These are phyloP conservation scores for Paracorniculantispora psalliotae DNA, from an alignment of 2,329 filamentous ascomycete genomes.

Conservation along the genomic window DNA sequence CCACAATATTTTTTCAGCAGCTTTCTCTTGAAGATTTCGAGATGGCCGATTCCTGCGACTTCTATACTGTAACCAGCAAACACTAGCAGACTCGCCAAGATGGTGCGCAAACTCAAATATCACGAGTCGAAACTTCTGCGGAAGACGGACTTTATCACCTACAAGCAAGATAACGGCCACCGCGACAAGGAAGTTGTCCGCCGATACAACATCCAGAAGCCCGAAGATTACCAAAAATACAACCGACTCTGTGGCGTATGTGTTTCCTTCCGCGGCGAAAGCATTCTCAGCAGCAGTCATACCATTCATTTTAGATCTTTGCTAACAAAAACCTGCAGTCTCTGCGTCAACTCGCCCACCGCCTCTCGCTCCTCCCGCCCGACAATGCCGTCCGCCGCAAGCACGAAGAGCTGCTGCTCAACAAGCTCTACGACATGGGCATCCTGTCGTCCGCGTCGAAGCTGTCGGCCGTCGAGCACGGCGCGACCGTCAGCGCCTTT, in stretches of 20 bases:
- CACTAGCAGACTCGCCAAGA: constrained; percentile 36
- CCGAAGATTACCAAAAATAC: constrained; percentile 72
- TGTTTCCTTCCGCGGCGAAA: constrained; percentile 28
- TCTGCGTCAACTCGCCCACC: constrained; percentile 85
- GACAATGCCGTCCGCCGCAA: constrained; percentile 73
- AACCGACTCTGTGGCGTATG: constrained; percentile 63
- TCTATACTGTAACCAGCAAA: not conserved
- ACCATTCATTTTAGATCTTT: not conserved
- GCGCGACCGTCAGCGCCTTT: constrained; percentile 84
- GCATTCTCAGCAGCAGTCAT: too few species aligned
- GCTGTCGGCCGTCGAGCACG: constrained; percentile 79
- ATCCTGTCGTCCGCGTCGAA: constrained; percentile 72
- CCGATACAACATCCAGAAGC: constrained; percentile 87
- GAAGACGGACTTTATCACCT: constrained; percentile 88
- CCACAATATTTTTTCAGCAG: constrained; percentile 11
- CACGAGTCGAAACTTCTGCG: constrained; percentile 96
- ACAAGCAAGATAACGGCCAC: constrained; percentile 83
- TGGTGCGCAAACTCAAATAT: constrained; percentile 95
- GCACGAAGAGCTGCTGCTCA: constrained; percentile 79
- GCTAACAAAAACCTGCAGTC: constrained; percentile 44
- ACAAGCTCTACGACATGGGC: constrained; percentile 92
- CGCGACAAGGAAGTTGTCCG: constrained; percentile 74
- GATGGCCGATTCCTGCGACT: not conserved
- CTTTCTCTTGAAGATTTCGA: constrained; percentile 4
- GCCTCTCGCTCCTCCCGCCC: constrained; percentile 75